phyloP scores from a whole-genome alignment of 2,329 filamentous ascomycete genomes.

The Teratosphaeria gauchensis region DNA sequence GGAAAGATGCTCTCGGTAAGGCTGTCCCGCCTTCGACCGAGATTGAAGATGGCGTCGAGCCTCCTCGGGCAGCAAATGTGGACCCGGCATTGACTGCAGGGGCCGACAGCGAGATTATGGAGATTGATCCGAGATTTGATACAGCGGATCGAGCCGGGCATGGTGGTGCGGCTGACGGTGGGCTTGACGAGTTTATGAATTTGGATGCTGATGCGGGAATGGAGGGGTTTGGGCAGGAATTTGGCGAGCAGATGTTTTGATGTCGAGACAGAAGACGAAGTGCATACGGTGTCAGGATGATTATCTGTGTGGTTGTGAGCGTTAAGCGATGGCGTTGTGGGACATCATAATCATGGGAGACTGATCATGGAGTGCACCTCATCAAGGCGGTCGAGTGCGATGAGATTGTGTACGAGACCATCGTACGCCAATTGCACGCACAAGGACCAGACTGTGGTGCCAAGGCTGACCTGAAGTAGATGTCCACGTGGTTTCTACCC shows the following conservation, averaged over 20 bases:
- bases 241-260: conserved; percentile 7
- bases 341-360: no score
- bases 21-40: conserved; percentile 30
- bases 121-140: conserved; percentile 24
- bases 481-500: no score
- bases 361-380: no score
- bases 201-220: conserved; percentile 26
- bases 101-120: conserved; percentile 7
- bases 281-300: neutral
- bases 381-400: no score
- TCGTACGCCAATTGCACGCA: no score
- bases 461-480: no score
- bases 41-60: conserved; percentile 32
- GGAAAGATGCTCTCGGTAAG: conserved; percentile 33
- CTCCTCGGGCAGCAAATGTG: conserved; percentile 16
- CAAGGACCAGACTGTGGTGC: no score
- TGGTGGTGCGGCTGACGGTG: conserved; percentile 7
- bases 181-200: conserved; percentile 35
- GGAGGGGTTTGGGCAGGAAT: conserved; percentile 21
- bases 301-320: neutral
- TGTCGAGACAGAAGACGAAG: neutral
- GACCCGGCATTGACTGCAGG: conserved; percentile 9
- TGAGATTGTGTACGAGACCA: no score
- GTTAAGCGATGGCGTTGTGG: neutral
- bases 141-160: conserved; percentile 12